phyloP scores from a whole-genome alignment of 352 stramenopile species.

The Halophytophthora polymorphica region DNA sequence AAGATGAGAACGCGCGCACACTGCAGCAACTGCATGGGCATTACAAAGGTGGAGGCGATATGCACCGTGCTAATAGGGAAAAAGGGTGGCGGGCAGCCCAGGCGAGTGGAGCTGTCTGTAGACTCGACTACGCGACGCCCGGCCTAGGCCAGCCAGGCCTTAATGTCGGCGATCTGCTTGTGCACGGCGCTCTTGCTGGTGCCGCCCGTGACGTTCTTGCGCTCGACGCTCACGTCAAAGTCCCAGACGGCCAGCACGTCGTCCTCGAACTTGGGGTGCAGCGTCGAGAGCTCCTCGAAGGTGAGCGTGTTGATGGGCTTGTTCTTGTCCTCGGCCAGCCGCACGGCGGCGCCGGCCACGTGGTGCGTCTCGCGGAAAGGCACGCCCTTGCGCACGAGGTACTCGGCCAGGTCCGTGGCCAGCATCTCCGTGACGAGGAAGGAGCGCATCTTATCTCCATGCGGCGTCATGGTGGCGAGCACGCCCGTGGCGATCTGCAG shows the following conservation, averaged over 20 bases:
- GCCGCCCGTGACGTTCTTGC: constrained; percentile 87
- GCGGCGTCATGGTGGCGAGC: constrained; percentile 94
- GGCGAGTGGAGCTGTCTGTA: no score
- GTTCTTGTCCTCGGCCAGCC: constrained; percentile 88
- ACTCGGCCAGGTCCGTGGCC: constrained; percentile 98
- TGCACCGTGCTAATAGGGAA: background rate
- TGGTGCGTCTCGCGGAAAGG: constrained; percentile 99
- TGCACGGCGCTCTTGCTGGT: constrained; percentile 78
- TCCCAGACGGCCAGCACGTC: constrained; percentile 90
- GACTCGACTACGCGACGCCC: no score
- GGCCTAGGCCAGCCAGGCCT: constrained; percentile 54
- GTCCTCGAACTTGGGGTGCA: constrained; percentile 88
- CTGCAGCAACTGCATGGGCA: background rate
- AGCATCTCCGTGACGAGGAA: constrained; percentile 99
- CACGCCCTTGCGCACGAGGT: constrained; percentile 98
- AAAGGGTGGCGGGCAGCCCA: no score
- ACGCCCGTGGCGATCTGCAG: constrained; percentile 96
- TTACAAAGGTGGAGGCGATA: background rate
- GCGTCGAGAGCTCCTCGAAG: constrained; percentile 84
- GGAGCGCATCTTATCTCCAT: constrained; percentile 92
- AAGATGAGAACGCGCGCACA: background rate
- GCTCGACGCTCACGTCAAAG: constrained; percentile 89
- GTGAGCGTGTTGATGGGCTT: constrained; percentile 85
- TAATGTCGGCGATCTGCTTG: constrained; percentile 78
- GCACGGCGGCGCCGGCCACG: constrained; percentile 93